Conservation (phyloP, 1,284 basidiomycete genomes). For the Cryptococcus sp. region DNA sequence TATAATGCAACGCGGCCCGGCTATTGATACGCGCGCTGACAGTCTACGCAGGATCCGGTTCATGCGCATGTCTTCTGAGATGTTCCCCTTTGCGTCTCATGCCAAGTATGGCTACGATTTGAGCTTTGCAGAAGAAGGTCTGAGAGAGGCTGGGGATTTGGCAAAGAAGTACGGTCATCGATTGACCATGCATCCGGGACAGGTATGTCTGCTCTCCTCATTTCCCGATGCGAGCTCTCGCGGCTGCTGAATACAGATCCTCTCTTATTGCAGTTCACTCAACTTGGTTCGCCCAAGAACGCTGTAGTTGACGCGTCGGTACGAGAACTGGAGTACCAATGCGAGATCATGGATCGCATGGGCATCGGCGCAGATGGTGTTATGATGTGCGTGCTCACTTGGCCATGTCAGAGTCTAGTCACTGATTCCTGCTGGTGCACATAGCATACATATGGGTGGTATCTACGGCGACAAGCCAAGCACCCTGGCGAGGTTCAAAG, state of each 20-base stretch:
- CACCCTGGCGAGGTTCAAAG: constrained; percentile 71
- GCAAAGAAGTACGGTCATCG: constrained; percentile 77
- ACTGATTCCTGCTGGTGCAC: not conserved
- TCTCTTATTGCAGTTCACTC: constrained; percentile 62
- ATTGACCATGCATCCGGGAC: constrained; percentile 82
- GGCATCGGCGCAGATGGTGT: constrained; percentile 55
- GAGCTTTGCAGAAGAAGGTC: constrained; percentile 47
- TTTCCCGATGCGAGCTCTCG: not conserved
- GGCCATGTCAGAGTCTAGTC: not conserved
- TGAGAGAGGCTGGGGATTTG: constrained; percentile 63
- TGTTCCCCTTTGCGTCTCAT: constrained; percentile 93
- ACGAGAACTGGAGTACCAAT: constrained; percentile 79
- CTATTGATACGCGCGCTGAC: constrained; percentile 11
- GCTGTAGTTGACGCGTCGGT: constrained; percentile 73
- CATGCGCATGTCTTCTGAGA: constrained; percentile 80
- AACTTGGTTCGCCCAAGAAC: constrained; percentile 74
- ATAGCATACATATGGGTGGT: constrained; percentile 60
- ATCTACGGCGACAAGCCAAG: constrained; percentile 75
- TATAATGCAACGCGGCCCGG: constrained; percentile 14
- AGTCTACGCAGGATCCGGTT: constrained; percentile 65
- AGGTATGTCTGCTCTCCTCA: constrained; percentile 52
- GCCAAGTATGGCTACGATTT: constrained; percentile 75
- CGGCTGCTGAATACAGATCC: not conserved
- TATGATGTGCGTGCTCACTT: constrained; percentile 40
- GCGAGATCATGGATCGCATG: constrained; percentile 82